Base-by-base conservation (phyloP, 495 filamentous ascomycete species). In the Penicillium turbatum region DNA sequence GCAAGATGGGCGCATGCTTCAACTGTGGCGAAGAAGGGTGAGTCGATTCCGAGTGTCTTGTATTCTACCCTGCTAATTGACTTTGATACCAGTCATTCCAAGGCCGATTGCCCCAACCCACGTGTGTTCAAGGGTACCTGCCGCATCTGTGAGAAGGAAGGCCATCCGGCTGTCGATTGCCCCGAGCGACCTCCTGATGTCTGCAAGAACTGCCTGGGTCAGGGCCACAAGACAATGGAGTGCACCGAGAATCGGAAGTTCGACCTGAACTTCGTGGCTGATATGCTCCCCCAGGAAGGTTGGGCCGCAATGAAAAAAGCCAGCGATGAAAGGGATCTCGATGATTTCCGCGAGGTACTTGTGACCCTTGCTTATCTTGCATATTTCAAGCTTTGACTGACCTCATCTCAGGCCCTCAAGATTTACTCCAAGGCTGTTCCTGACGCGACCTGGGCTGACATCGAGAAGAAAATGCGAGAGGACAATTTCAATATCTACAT, bases 361-460 rank as follows among this genome's bases (percentile, higher is more conserved):
- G n/a, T 11, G 6, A n/a, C 12, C 17, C 31, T 39, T 29, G 59
- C 64, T 9, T 16, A 44, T 2, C 12, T 32, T 9, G 21, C 24
- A 15, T 29, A 30, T 5, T 42, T 27, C 12, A 27, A 44, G n/a
- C 31, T 51, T 46, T 34, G 12, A 19, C 57, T 74, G 48, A 71
- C 52, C 16, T 21, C 21, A 30, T 13, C 30, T 2, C 47, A 85
- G 81, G 78, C 73, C 10, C 60, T 93, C 35, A 75, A 85, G 55
- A 69, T 84, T 30, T 97, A 95, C 58, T 72, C 86, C 57, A 95
- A 93, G 69, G 80, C 87, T 5, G 71, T 75, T 19, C 86, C 87
- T 0, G 73, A 79, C 1, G 79, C 79, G 2, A 89, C 81, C 1
- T 90, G 88, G 56, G 62, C 63, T 4, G 78, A 90, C 12, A 80